phyloP scores from a whole-genome alignment of 345 rosid species.

The Linum usitatissimum region DNA sequence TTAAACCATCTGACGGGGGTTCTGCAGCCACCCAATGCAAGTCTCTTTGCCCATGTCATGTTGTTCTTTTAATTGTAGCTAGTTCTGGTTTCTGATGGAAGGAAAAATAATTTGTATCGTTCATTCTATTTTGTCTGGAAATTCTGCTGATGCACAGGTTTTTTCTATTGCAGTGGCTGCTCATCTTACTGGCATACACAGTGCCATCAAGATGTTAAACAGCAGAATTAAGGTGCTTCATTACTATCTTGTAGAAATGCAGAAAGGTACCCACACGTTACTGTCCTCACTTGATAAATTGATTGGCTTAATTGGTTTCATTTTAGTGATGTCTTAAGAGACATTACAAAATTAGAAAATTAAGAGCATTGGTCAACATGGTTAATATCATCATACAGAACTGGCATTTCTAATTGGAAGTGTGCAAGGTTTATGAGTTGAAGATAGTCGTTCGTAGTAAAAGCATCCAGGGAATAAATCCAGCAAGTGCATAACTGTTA shows the following conservation, averaged over 20 bases:
- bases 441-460: no score
- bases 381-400: no score
- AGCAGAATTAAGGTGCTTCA: conserved; percentile 88
- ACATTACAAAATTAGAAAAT: no score
- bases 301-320: no score
- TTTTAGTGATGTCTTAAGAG: no score
- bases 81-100: not conserved
- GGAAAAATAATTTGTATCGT: not conserved
- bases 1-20: conserved; percentile 81
- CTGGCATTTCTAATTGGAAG: no score
- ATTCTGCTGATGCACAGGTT: not conserved
- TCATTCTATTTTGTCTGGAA: not conserved
- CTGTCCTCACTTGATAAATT: not conserved
- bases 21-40: conserved; percentile 93
- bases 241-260: conserved; percentile 82
- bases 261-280: conserved; percentile 44
- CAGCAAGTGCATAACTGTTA: no score
- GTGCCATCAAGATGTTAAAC: conserved; percentile 98
- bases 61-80: not conserved
- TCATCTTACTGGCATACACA: conserved; percentile 90
- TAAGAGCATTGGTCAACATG: no score
- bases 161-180: conserved; percentile 88
- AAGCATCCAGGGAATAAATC: no score
- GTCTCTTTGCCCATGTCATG: conserved; percentile 7
- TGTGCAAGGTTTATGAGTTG: no score